phyloP scores from a whole-genome alignment of 2,329 filamentous ascomycete species.

The Colletotrichum higginsianum region DNA sequence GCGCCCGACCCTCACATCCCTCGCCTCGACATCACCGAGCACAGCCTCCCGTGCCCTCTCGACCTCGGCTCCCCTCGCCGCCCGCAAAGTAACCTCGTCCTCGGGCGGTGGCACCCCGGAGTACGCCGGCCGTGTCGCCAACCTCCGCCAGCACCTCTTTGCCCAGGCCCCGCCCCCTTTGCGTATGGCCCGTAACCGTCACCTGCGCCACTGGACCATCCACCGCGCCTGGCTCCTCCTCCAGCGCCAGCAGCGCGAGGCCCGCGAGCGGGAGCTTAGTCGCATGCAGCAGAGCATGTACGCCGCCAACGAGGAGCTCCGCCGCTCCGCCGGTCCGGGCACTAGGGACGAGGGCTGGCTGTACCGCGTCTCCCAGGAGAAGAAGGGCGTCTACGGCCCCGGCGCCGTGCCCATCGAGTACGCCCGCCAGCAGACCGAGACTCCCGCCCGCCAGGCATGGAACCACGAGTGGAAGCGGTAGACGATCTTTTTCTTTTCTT shows the following conservation, averaged over 20 bases:
- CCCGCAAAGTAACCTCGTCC: constrained; percentile 46
- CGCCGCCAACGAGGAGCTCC: constrained; percentile 87
- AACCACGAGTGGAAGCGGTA: constrained; percentile 90
- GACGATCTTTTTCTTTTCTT: constrained; percentile 15
- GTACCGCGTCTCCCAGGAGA: constrained; percentile 91
- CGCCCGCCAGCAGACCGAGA: constrained; percentile 86
- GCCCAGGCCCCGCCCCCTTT: constrained; percentile 76
- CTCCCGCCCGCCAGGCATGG: constrained; percentile 84
- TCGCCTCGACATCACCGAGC: constrained; percentile 25
- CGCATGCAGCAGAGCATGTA: constrained; percentile 87
- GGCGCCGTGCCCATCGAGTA: constrained; percentile 92
- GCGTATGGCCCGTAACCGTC: constrained; percentile 88
- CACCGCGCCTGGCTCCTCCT: constrained; percentile 94
- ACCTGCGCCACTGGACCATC: constrained; percentile 98
- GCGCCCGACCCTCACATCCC: constrained; percentile 46
- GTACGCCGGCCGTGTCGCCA: constrained; percentile 60
- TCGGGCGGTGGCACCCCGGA: constrained; percentile 50
- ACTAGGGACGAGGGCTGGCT: constrained; percentile 77
- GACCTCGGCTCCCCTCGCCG: constrained; percentile 46
- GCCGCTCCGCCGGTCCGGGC: constrained; percentile 70
- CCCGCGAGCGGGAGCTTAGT: constrained; percentile 79
- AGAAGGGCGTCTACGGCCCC: constrained; percentile 84
- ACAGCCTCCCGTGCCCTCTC: constrained; percentile 46
- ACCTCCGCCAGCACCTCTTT: constrained; percentile 64
- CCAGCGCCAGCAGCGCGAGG: constrained; percentile 76